phyloP scores from a whole-genome alignment of 768 basidiomycete species.

The Kwoniella newhampshirensis region DNA sequence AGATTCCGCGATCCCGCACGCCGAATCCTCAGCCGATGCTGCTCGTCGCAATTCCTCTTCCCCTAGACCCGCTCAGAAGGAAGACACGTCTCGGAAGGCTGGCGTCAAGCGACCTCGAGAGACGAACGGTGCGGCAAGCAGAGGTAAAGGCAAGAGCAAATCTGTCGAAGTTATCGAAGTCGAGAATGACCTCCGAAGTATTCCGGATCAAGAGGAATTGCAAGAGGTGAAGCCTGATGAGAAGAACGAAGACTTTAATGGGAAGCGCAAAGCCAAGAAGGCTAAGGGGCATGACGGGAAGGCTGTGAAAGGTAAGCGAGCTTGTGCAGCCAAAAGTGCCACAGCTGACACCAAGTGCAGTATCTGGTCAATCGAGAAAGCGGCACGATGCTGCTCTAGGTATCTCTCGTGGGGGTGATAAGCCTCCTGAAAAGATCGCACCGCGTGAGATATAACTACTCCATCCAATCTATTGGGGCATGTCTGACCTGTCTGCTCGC shows the following conservation, averaged over 20 bases:
- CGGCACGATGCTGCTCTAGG: slow-evolving; percentile 14
- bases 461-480: not conserved
- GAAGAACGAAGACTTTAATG: not conserved
- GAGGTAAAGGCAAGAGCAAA: slow-evolving; percentile 5
- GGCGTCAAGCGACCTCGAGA: not conserved
- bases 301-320: slow-evolving; percentile 10
- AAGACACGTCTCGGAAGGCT: not conserved
- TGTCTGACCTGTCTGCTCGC: not conserved
- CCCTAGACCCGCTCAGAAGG: not conserved
- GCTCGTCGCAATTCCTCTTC: not conserved
- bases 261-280: slow-evolving; percentile 9
- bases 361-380: slow-evolving; percentile 10
- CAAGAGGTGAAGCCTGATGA: slow-evolving; percentile 2
- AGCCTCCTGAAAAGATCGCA: slow-evolving; percentile 32
- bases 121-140: slow-evolving; percentile 8
- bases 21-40: slow-evolving; percentile 23
- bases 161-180: not conserved
- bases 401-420: slow-evolving; percentile 10
- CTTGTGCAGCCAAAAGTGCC: not conserved
- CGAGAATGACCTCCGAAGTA: slow-evolving; percentile 13
- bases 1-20: slow-evolving; percentile 5
- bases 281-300: slow-evolving; percentile 15
- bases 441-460: slow-evolving; percentile 22
- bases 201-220: not conserved
- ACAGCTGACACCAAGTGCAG: not conserved